These are phyloP conservation scores for Centaurea solstitialis DNA, from an alignment of 129 eudicot species.

Conservation along the genomic window DNA sequence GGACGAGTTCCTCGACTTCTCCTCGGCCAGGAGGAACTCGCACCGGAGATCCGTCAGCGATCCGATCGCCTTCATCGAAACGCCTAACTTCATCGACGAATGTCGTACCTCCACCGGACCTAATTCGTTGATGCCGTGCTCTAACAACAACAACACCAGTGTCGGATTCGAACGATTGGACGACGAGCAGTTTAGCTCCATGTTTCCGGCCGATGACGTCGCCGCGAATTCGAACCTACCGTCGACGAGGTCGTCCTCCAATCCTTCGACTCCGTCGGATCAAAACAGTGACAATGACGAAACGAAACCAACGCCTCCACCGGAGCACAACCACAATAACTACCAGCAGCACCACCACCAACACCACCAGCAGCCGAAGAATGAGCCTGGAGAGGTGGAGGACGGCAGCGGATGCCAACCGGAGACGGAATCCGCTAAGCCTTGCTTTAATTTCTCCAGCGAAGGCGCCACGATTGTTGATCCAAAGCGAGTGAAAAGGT, in stretches of 20 bases:
- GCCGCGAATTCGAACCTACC: conserved; percentile 31
- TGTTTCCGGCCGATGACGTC: conserved; percentile 67
- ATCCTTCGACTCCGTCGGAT: conserved; percentile 66
- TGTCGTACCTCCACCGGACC: conserved; percentile 22
- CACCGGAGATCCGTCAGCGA: conserved; percentile 88
- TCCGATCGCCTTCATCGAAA: conserved; percentile 82
- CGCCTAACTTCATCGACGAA: conserved; percentile 37
- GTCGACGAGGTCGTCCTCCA: conserved; percentile 45
- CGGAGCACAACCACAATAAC: not conserved
- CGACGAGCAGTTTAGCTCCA: conserved; percentile 78
- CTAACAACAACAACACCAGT: not conserved
- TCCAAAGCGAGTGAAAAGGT: conserved; percentile 88
- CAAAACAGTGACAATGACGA: conserved; percentile 62
- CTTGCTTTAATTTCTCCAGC: conserved; percentile 34
- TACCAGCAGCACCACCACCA: conserved; percentile 2
- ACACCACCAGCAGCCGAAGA: conserved; percentile 44
- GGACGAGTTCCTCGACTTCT: conserved; percentile 90
- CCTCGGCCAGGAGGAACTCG: conserved; percentile 48
- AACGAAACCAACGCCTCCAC: conserved; percentile 6
- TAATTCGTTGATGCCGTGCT: conserved; percentile 1
- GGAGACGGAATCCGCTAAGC: conserved; percentile 24
- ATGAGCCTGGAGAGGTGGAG: conserved; percentile 72
- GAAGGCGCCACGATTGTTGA: conserved; percentile 54
- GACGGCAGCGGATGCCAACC: conserved; percentile 42
- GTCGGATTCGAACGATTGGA: conserved; percentile 67